Conservation (phyloP, 805 yeast genomes). For the Torulaspora delbrueckii region DNA sequence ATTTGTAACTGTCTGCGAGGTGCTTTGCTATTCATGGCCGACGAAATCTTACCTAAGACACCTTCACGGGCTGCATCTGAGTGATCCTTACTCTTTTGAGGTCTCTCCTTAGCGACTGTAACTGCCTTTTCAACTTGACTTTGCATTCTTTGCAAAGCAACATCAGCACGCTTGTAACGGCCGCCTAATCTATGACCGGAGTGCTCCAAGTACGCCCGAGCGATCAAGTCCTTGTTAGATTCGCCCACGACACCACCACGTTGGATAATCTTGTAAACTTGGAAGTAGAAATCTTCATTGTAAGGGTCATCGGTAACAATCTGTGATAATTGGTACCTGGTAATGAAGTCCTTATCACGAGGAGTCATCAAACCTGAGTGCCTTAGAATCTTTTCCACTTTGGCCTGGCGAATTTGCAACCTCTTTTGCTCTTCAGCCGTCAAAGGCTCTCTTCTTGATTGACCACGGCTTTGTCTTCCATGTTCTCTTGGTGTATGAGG, state of each 20-base stretch:
- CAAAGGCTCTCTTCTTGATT: conserved; percentile 40
- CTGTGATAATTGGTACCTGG: conserved; percentile 90
- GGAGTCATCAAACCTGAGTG: conserved; percentile 96
- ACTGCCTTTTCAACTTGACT: conserved; percentile 97
- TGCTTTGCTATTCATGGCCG: conserved; percentile 73
- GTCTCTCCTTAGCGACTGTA: conserved; percentile 86
- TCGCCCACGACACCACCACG: conserved; percentile 40
- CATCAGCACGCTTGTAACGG: conserved; percentile 74
- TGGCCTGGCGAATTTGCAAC: conserved; percentile 62
- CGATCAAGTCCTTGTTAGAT: conserved; percentile 69
- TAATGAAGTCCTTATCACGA: conserved; percentile 91
- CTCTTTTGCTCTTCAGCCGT: conserved; percentile 71
- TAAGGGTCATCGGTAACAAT: conserved; percentile 96
- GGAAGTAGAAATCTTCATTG: conserved; percentile 93
- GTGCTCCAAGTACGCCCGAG: conserved; percentile 85
- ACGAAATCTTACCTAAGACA: conserved; percentile 82
- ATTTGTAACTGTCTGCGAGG: conserved; percentile 83
- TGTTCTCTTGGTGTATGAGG: conserved; percentile 13
- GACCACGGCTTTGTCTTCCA: conserved; percentile 20
- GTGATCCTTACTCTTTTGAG: conserved; percentile 51
- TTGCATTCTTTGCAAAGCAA: conserved; percentile 94
- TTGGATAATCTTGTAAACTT: conserved; percentile 77
- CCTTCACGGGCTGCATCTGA: conserved; percentile 55
- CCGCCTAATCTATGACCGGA: conserved; percentile 90
- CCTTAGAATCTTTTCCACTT: conserved; percentile 67